Evolutionary conservation across 2,329 filamentous ascomycete genomes (phyloP), one percentile per base, ranked within the genome.

Genomic region (Penicillium capsulatum): DNA sequence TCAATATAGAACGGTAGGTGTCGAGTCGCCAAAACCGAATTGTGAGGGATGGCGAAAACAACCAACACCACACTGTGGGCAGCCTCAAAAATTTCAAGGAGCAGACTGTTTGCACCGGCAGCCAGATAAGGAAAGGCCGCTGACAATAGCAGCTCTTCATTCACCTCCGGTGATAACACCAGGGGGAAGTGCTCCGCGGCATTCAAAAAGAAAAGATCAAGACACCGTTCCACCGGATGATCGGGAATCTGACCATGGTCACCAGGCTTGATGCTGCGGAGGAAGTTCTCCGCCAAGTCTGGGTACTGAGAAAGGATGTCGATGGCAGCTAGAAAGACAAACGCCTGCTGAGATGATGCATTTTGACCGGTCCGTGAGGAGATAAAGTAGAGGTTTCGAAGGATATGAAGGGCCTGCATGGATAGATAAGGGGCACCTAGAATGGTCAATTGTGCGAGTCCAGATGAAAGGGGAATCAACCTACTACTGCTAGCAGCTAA

Each of bases 191-290:
- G 86, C 61, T 95, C 90, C 2, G 86, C 83, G 0, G 83, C 79
- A 58, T 94, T 92, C 47, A 96, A 76, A 65, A 94, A 94, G 69
- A 87, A 95, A 11, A 94, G 76, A 58, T 92, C 85, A n/a, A 91
- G 70, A 13, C 77, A 83, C 41, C 84, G 76, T 51, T 87, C 79
- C 2, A 88, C 69, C 4, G 83, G 80, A 48, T 84, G 77, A 4
- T 69, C 65, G 0, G 83, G 77, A 20, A 84, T 79, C 27, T 71
- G 65, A 28, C 76, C 74, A 13, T 74, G 60, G 42, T 75, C 68
- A 29, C 65, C 63, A 4, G 79, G 79, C 41, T 75, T 73, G 34
- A 84, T 83, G 14, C 77, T 75, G 45, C 73, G 70, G 16, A 94
- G 67, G 53, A 94, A 86, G 14, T 75, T 71, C 44, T 83, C 76